A percentile compares a stretch with the other conserved stretches of the same genome.
Evolutionary conservation across 2,329 filamentous ascomycete species (phyloP).

Genomic region (Botryotinia convoluta): DNA sequence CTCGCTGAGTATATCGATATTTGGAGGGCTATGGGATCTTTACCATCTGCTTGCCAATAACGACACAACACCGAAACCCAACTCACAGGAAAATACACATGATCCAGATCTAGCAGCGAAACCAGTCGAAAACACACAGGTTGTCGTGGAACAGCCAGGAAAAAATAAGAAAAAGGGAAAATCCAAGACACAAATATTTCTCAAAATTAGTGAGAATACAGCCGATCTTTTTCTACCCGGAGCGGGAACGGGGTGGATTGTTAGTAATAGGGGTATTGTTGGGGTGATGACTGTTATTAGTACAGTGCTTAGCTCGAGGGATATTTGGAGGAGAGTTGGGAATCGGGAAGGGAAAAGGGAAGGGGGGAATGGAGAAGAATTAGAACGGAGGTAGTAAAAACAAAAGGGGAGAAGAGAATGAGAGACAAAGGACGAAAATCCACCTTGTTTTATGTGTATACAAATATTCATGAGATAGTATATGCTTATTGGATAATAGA

Average conservation of each 20-base stretch:
- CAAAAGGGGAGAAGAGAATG: not conserved
- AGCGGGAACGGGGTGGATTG: constrained; percentile 58
- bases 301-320: constrained; percentile 57
- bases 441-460: too few relatives aligned
- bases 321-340: constrained; percentile 56
- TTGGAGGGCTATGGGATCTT: constrained; percentile 39
- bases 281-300: constrained; percentile 59
- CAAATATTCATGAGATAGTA: too few relatives aligned
- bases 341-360: too few relatives aligned
- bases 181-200: not conserved
- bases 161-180: not conserved
- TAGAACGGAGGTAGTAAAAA: not conserved
- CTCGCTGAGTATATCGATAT: constrained; percentile 43
- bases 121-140: not conserved
- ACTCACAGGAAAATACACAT: not conserved
- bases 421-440: not conserved
- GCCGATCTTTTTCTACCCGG: constrained; percentile 64
- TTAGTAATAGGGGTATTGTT: constrained; percentile 50
- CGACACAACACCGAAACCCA: not conserved
- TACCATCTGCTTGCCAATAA: not conserved
- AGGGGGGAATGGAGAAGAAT: not conserved
- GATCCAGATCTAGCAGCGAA: not conserved
- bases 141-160: not conserved
- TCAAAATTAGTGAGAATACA: constrained; percentile 50
- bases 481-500: too few relatives aligned